Evolutionary conservation across 2,329 filamentous ascomycete species (phyloP), one percentile per base, ranked within the genome.

Genomic region (Fusarium sp.): DNA sequence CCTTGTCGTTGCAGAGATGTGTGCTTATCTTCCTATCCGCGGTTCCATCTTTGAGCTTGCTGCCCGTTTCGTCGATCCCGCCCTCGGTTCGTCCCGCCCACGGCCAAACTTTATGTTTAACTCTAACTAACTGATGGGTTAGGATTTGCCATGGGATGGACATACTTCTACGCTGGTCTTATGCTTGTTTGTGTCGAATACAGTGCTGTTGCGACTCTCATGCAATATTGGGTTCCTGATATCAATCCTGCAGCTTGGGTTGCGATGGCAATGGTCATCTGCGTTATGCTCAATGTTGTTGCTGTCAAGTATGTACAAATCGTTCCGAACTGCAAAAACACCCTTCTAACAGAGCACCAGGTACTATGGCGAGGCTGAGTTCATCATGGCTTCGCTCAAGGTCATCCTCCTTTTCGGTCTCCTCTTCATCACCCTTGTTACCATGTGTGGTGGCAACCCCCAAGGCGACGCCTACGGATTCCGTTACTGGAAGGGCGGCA

Each of bases 381-480:
- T 82, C 71, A 65, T 92, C 74, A 80, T 92, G 70, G 85, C 89
- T 53, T 91, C 79, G 2, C 77, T 77, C 57, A 82, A 82, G 69
- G 87, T 82, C 38, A 62, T 82, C 21, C 74, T 82, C n/a, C 74
- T 82, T 20, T 67, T 89, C 55, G 86, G 85, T 3, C 80, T 91
- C 52, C 83, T 90, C 62, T 74, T 83, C 70, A 88, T 87, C 76
- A 91, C 89, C 5, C 87, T 92, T 74, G 82, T 92, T 73, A 86
- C 85, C 61, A 91, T 91, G 88, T 77, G 89, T 17, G 89, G 89
- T 19, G 89, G 87, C 11, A 91, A 91, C 70, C 90, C 89, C 1
- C 74, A 83, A 9, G 77, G 83, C 21, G 87, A 90, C 68, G 80
- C 85, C n/a, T 89, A 87, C 68, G 88, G 88, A n/a, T 90, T 90